A percentile compares a stretch with the other conserved stretches of the same genome.
phyloP scores from a whole-genome alignment of 2,329 filamentous ascomycete genomes.

The Claviceps fusiformis region DNA sequence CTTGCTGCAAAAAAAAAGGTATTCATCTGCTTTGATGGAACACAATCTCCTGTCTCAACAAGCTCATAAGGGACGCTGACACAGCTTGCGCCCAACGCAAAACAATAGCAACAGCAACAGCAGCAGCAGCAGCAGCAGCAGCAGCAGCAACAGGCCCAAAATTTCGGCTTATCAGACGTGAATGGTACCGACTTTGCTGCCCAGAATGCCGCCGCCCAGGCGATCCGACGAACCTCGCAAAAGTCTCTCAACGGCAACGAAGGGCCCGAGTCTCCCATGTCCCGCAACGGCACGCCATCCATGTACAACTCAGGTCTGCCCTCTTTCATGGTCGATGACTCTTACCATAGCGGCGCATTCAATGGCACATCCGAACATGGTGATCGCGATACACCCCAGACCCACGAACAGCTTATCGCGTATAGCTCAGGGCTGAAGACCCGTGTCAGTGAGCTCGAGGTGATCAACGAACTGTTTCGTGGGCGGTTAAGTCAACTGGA shows the following conservation, averaged over 20 bases:
- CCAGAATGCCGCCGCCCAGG: slow-evolving; percentile 38
- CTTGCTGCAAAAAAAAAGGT: slow-evolving; percentile 77
- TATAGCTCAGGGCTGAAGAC: slow-evolving; percentile 86
- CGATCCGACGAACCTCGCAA: slow-evolving; percentile 48
- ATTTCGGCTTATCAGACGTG: slow-evolving; percentile 27
- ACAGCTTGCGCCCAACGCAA: slow-evolving; percentile 1
- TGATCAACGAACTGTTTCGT: slow-evolving; percentile 78
- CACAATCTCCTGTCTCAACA: background rate
- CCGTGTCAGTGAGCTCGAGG: slow-evolving; percentile 83
- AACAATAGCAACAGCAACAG: slow-evolving; percentile 13
- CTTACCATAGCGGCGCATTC: slow-evolving; percentile 40
- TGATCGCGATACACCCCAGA: slow-evolving; percentile 58
- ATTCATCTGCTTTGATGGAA: slow-evolving; percentile 14
- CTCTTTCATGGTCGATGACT: slow-evolving; percentile 64
- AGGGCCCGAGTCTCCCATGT: slow-evolving; percentile 64
- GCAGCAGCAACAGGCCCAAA: slow-evolving; percentile 26
- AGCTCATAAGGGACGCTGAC: background rate
- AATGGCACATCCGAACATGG: slow-evolving; percentile 29
- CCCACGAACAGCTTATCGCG: slow-evolving; percentile 66
- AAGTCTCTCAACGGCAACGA: slow-evolving; percentile 63
- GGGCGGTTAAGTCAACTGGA: slow-evolving; percentile 68
- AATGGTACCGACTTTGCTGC: slow-evolving; percentile 45
- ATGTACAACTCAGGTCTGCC: slow-evolving; percentile 64
- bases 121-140: slow-evolving; percentile 17
- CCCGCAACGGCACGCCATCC: slow-evolving; percentile 64